Evolutionary conservation across 306 rosid genomes (phyloP), one percentile per base, ranked within the genome.

Genomic region (Cicer cuneatum): DNA sequence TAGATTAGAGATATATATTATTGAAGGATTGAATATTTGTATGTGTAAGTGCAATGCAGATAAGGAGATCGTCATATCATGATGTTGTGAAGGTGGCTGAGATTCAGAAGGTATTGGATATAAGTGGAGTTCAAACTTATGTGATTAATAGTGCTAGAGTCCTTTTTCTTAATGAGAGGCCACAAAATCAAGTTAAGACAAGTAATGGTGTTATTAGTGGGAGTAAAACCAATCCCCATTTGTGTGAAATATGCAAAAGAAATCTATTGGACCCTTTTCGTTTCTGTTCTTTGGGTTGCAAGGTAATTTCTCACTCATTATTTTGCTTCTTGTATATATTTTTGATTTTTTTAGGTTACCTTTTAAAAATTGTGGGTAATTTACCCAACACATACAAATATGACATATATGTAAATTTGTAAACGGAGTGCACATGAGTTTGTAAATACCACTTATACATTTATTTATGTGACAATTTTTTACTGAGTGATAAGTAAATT

Each of bases 211-310:
- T 9, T 7, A 13, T 42, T 19, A 61, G 7, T 46, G 10, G 59
- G 29, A 80, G 67, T 4, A 85, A 86, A 73, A 81, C 51, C 18
- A 78, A 61, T 56, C 58, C 89, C 11, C 84, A 83, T 72, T 68
- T 84, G 1, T 90, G 96, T 78, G 87, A 77, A 71, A 80, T 77
- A 7, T 90, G 96, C 64, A 74, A 59, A 2, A 86, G 96, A 79
- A 83, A 73, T 83, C 90, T 88, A 35, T 75, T 85, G 67, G 92
- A 90, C 65, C 86, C 90, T 19, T 80, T 86, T 74, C 89, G 87
- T 37, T 88, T 84, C 75, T 90, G 92, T 66, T 90, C 96, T 57
- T 73, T 90, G 87, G 96, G 96, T 76, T 90, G 96, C 78, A 87
- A 90, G 96, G 88, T 24, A 24, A 24, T 54, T 54, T 54, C 2